Percentiles rank a stretch among this genome's conserved stretches.
These are phyloP conservation scores for Pseudocohnilembus persalinus DNA, from an alignment of 169 alveolate genomes.

Conservation along the genomic window DNA sequence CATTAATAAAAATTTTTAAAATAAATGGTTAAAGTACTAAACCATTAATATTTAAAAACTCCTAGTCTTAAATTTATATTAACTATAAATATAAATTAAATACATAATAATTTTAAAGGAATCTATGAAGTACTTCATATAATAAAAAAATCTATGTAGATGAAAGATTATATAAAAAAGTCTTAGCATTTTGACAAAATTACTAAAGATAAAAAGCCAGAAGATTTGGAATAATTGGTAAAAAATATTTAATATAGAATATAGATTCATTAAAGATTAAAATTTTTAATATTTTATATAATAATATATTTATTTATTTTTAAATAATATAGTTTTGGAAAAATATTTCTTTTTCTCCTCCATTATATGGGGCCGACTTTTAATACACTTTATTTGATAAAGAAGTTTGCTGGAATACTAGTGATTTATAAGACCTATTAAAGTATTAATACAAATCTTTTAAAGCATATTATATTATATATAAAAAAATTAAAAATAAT, in stretches of 20 bases:
- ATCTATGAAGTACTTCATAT: conserved; percentile 65
- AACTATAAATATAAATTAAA: no score
- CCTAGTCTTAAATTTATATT: no score
- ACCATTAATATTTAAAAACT: no score
- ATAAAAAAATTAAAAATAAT: no score
- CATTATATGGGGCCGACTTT: conserved; percentile 79
- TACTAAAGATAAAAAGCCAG: conserved; percentile 29
- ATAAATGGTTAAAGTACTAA: no score
- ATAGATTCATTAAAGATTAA: no score
- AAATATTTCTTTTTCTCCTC: conserved; percentile 67
- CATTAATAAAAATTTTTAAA: no score
- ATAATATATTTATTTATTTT: not conserved
- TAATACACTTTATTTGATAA: conserved; percentile 59
- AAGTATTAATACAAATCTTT: no score
- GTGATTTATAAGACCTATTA: conserved; percentile 45
- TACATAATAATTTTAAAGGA: no score
- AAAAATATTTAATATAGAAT: not conserved
- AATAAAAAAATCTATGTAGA: conserved; percentile 51
- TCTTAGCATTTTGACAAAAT: conserved; percentile 38
- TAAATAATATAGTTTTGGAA: conserved; percentile 64
- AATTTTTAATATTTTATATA: no score
- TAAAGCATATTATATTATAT: not conserved
- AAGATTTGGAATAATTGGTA: conserved; percentile 57
- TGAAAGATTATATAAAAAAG: conserved; percentile 50
- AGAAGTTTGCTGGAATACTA: conserved; percentile 59